Evolutionary conservation across 805 yeast species (phyloP), one percentile per base, ranked within the genome.

Genomic region (Osmozyma mogii): DNA sequence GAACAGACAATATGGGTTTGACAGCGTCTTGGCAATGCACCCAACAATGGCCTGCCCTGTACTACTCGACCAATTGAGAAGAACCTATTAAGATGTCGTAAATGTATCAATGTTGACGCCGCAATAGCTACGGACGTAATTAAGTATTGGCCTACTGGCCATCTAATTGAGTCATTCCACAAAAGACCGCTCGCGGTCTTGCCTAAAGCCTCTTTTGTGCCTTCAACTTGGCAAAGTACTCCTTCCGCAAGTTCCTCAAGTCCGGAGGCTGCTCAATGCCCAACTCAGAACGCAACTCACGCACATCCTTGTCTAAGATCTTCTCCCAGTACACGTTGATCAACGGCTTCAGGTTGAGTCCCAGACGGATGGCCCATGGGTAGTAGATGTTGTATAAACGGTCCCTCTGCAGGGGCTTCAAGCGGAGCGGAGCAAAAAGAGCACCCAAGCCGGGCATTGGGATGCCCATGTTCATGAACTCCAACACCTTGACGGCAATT

Each of bases 361-460:
- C 95, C 32, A 80, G 78, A 26, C 63, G 58, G 17, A 83, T 46
- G 2, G 94, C 94, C 96, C 95, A 87, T 3, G 95, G 95, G 41
- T 85, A 70, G 50, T 84, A 89, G 9, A 80, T 71, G 21, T 73
- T 71, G 34, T 71, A 60, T 38, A 89, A 65, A 28, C 88, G 61
- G 32, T 68, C 57, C 35, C 77, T 74, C 45, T 84, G 87, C 29
- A 68, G 61, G 2, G 67, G 56, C 32, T 72, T 76, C 34, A 89
- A 66, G 37, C 88, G 71, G 45, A 81, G 68, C 1, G 96, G 96
- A 3, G 96, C 95, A 40, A 85, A 71, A n/a, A 84, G 44, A 0
- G 95, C 88, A 0, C 96, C 96, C 29, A 92, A 52, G 0, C 95
- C 95, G 3, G 96, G 87, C 94, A 89, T 88, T 9, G 96, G 96